Conservation (phyloP, 106 monocot species). For the Posidonia australis region DNA sequence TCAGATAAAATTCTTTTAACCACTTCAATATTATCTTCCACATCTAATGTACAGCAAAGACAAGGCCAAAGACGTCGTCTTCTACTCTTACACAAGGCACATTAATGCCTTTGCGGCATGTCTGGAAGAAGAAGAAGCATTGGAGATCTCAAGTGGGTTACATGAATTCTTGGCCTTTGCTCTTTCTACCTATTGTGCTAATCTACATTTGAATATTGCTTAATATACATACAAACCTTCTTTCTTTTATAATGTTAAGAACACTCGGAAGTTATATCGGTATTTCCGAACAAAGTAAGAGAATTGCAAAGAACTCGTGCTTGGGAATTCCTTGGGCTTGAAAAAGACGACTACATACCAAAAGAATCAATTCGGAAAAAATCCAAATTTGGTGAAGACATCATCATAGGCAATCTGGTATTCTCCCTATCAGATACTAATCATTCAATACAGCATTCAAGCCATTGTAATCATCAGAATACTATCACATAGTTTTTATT, state of each 20-base stretch:
- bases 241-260: too few relatives aligned
- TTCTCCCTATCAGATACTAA: not conserved
- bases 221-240: too few relatives aligned
- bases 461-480: not conserved
- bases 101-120: slow-evolving; percentile 20
- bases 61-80: slow-evolving; percentile 9
- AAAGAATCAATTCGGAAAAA: not conserved
- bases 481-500: not conserved
- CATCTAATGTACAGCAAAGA: too few relatives aligned
- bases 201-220: too few relatives aligned
- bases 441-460: not conserved
- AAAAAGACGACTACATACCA: slow-evolving; percentile 13
- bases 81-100: slow-evolving; percentile 17
- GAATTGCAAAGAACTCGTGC: slow-evolving; percentile 66
- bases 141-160: slow-evolving; percentile 5
- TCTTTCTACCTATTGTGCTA: too few relatives aligned
- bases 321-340: slow-evolving; percentile 65
- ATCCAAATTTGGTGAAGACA: slow-evolving; percentile 10
- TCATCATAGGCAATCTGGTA: slow-evolving; percentile 66
- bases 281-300: slow-evolving; percentile 50
- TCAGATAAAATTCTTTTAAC: too few relatives aligned
- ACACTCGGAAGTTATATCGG: slow-evolving; percentile 50
- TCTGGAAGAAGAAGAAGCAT: slow-evolving; percentile 8
- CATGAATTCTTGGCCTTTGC: too few relatives aligned
- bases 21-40: too few relatives aligned